Percentiles rank a stretch among this genome's conserved stretches.
These are phyloP conservation scores for Alternaria hordeiaustralica DNA, from an alignment of 2,329 filamentous ascomycete species.

Conservation along the genomic window DNA sequence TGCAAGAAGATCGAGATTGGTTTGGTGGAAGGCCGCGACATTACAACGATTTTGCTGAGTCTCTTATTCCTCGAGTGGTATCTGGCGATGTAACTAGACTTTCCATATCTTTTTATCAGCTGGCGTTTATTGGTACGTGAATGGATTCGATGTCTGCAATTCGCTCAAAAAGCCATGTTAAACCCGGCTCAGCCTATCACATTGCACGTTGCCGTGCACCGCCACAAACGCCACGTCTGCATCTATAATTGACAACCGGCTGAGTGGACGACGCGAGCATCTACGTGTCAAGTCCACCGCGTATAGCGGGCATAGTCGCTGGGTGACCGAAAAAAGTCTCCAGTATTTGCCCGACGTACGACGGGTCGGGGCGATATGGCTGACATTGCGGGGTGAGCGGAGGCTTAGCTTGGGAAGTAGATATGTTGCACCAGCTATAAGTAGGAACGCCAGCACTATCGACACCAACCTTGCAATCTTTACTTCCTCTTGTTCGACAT, in stretches of 20 bases:
- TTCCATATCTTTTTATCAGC: background rate
- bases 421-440: background rate
- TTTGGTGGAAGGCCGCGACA: background rate
- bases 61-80: background rate
- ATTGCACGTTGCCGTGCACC: background rate
- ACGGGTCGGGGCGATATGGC: background rate
- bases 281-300: background rate
- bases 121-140: background rate
- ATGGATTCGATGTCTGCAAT: background rate
- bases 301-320: background rate
- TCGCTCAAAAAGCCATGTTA: background rate
- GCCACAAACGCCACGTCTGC: conserved; percentile 6
- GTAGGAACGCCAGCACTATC: background rate
- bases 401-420: background rate
- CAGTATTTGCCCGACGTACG: background rate
- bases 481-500: background rate
- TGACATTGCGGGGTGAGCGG: background rate
- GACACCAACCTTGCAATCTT: background rate
- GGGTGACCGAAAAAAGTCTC: background rate
- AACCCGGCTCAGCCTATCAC: background rate
- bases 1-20: background rate
- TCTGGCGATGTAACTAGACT: background rate
- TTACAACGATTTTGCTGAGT: background rate
- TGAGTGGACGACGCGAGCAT: conserved; percentile 4
- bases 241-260: conserved; percentile 11